These are phyloP conservation scores for Crotalaria pallida DNA, from an alignment of 306 rosid species.

Conservation along the genomic window DNA sequence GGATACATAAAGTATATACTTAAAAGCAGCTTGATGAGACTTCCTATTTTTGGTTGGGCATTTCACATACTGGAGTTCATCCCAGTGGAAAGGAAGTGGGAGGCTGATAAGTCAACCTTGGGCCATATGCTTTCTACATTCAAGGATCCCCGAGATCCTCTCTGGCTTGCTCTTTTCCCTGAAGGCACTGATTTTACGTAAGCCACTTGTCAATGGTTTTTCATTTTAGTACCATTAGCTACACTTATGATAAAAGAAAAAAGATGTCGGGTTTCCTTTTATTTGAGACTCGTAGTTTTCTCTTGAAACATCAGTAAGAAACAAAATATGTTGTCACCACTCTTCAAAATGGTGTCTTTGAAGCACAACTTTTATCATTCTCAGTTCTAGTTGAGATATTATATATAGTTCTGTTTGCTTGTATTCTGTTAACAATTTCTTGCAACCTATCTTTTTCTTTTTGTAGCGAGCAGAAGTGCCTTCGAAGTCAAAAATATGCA, in stretches of 20 bases:
- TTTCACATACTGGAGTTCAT: constrained; percentile 80
- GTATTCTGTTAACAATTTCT: constrained; percentile 4
- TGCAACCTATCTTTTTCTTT: neutral
- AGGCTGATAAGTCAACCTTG: constrained; percentile 53
- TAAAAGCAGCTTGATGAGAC: constrained; percentile 72
- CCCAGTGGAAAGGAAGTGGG: constrained; percentile 79
- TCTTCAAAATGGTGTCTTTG: neutral
- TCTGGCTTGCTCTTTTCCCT: constrained; percentile 88
- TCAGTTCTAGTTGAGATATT: constrained; percentile 5
- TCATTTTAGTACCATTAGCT: neutral
- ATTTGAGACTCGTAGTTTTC: neutral
- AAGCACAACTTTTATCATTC: neutral
- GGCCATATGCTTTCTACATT: constrained; percentile 65
- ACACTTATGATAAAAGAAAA: neutral
- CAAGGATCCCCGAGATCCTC: constrained; percentile 60
- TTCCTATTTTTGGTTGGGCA: constrained; percentile 80
- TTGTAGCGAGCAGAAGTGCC: constrained; percentile 68
- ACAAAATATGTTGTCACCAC: neutral
- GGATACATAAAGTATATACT: constrained; percentile 71
- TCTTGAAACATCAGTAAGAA: neutral
- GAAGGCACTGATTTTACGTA: constrained; percentile 90
- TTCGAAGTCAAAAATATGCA: constrained; percentile 68
- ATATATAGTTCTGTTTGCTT: neutral
- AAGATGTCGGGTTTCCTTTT: neutral
- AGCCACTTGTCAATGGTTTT: constrained; percentile 20